Evolutionary conservation across 2,329 filamentous ascomycete species (phyloP).

Genomic region (Alternaria brassicicola): DNA sequence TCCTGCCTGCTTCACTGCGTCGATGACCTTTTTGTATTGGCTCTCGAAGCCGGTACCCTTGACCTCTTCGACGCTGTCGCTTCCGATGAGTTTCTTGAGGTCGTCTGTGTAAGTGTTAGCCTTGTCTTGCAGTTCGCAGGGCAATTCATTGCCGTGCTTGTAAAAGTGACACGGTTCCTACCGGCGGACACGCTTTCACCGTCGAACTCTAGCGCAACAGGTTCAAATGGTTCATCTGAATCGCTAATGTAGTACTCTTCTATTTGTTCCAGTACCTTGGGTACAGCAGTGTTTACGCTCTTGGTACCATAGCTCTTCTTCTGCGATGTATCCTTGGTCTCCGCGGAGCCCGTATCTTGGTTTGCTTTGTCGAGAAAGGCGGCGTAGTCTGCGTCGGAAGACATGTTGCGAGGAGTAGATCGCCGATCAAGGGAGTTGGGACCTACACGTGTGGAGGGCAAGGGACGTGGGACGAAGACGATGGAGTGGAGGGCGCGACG

Average conservation of each 20-base stretch:
- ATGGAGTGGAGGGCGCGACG: neutral
- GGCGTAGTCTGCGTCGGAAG: constrained; percentile 81
- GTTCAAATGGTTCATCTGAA: constrained; percentile 83
- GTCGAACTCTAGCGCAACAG: constrained; percentile 70
- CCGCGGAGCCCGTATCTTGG: constrained; percentile 58
- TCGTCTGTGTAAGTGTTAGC: constrained; percentile 59
- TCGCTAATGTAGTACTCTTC: constrained; percentile 78
- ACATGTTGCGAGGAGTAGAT: constrained; percentile 57
- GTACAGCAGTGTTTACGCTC: constrained; percentile 62
- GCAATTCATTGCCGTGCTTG: neutral
- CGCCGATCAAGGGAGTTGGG: neutral
- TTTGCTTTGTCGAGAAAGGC: constrained; percentile 89
- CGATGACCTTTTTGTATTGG: constrained; percentile 71
- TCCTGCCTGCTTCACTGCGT: constrained; percentile 70
- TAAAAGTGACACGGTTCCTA: constrained; percentile 31
- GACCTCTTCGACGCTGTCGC: constrained; percentile 67
- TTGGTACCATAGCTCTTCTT: constrained; percentile 42
- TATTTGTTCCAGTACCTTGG: constrained; percentile 50
- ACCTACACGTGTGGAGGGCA: neutral
- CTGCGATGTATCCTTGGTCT: constrained; percentile 27
- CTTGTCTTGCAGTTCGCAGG: neutral
- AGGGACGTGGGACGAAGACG: neutral
- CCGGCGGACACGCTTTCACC: constrained; percentile 64
- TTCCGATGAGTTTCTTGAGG: constrained; percentile 70
- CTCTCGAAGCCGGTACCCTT: constrained; percentile 75